Percentiles rank a stretch among this genome's conserved stretches.
Conservation (phyloP, 495 filamentous ascomycete species). For the Haplographium delicatum region DNA sequence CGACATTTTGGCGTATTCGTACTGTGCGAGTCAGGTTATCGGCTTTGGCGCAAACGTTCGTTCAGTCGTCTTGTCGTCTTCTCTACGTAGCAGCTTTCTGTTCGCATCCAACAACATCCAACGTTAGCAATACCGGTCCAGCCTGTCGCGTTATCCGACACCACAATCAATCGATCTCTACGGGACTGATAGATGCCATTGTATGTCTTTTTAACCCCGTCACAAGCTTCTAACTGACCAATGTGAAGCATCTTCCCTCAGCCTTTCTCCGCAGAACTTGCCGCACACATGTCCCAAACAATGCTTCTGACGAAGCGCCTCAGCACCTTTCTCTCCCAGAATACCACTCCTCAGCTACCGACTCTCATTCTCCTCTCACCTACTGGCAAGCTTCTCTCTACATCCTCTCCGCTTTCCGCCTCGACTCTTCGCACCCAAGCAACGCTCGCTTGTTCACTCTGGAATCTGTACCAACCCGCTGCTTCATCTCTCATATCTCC, state of each 20-base stretch:
- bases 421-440: conserved; percentile 27
- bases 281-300: conserved; percentile 16
- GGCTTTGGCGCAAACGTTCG: too few species aligned
- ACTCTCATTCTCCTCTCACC: conserved; percentile 27
- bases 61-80: too few species aligned
- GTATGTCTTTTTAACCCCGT: conserved; percentile 1
- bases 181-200: conserved; percentile 17
- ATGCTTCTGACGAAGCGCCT: conserved; percentile 28
- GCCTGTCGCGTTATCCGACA: background rate
- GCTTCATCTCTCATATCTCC: conserved; percentile 4
- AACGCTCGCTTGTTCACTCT: conserved; percentile 27
- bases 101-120: too few species aligned
- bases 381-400: conserved; percentile 26
- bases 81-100: too few species aligned
- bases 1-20: too few species aligned
- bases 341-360: conserved; percentile 19
- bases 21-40: too few species aligned
- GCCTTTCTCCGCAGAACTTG: conserved; percentile 1
- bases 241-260: conserved; percentile 9
- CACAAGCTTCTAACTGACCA: conserved; percentile 1
- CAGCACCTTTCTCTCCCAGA: conserved; percentile 24
- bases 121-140: background rate
- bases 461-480: conserved; percentile 23
- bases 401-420: conserved; percentile 22
- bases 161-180: background rate